Conservation (phyloP, 495 filamentous ascomycete genomes). For the Penicillium coffeae region DNA sequence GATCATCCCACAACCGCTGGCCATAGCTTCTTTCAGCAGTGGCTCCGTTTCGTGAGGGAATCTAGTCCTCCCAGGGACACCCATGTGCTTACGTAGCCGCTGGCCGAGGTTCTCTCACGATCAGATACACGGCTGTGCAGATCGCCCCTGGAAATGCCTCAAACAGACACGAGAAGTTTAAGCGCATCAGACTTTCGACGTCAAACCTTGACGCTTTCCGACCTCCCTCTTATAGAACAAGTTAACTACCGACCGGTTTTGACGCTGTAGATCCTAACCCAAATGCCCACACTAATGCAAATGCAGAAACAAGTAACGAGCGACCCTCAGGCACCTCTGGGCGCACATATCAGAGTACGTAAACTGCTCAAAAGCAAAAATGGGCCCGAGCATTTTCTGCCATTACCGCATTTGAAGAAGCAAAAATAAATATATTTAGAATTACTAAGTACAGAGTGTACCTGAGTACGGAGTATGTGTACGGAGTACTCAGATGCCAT, state of each 20-base stretch:
- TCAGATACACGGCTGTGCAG: too few relatives aligned
- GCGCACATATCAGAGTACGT: neutral
- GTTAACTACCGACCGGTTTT: neutral
- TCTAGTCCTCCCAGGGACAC: too few relatives aligned
- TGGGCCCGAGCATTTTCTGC: too few relatives aligned
- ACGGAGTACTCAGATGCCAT: too few relatives aligned
- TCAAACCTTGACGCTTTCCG: neutral
- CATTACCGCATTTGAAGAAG: neutral
- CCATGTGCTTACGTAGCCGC: too few relatives aligned
- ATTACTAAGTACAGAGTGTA: too few relatives aligned
- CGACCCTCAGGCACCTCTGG: neutral
- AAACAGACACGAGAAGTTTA: neutral
- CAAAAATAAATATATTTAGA: neutral
- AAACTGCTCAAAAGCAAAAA: neutral
- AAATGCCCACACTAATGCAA: neutral
- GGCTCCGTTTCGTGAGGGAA: neutral
- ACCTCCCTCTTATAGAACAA: neutral
- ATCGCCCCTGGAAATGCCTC: neutral
- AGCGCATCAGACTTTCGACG: neutral
- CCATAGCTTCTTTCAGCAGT: slow-evolving; percentile 28
- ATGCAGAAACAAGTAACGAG: neutral
- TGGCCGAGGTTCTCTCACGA: too few relatives aligned
- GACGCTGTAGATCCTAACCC: neutral
- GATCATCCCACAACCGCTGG: slow-evolving; percentile 27
- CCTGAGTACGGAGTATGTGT: too few relatives aligned